Evolutionary conservation across 116 monocot genomes (phyloP), one percentile per base, ranked within the genome.

Genomic region (Trichopus zeylanicus): DNA sequence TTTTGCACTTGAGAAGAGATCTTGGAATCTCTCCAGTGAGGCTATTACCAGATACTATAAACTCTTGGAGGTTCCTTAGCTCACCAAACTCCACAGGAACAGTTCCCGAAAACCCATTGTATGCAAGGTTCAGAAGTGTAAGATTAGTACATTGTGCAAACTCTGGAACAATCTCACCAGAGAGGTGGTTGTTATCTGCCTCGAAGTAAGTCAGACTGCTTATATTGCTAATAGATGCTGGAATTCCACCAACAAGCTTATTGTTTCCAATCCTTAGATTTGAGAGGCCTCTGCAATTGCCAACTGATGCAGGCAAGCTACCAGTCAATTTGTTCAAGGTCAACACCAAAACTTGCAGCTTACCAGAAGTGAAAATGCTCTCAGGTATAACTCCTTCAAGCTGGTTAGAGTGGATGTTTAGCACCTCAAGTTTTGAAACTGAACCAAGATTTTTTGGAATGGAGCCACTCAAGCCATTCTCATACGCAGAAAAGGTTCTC

Each of bases 141-240:
- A 91, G 78, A 60, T 91, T 91, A 0, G 62, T 64, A 72, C 91
- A 91, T 29, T 26, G 52, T 2, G 91, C 80, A 52, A 91, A 86
- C 55, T 78, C 79, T 0, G 55, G 56, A 15, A 70, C 38, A 35
- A 91, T 80, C 63, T 75, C 77, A 5, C 86, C 91, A 2, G 77
- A 68, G 19, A 91, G 69, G 24, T 65, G 57, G 26, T 91, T 91
- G 29, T 78, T 73, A 39, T 91, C 69, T 2, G 86, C 91, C 57
- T 91, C 91, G 24, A 91, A 91, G 59, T 91, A 91, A 19, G 91
- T 86, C 11, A 91, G 77, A 33, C 86, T 80, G 15, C 64, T 70
- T 5, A 70, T 58, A 25, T 80, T 78, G 32, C 91, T 83, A 19
- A 91, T 73, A 0, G 83, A 68, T 1, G 56, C 11, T 0, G 91